Base-by-base conservation (phyloP, 2,329 filamentous ascomycete species). In the Aureobasidium sp. region DNA sequence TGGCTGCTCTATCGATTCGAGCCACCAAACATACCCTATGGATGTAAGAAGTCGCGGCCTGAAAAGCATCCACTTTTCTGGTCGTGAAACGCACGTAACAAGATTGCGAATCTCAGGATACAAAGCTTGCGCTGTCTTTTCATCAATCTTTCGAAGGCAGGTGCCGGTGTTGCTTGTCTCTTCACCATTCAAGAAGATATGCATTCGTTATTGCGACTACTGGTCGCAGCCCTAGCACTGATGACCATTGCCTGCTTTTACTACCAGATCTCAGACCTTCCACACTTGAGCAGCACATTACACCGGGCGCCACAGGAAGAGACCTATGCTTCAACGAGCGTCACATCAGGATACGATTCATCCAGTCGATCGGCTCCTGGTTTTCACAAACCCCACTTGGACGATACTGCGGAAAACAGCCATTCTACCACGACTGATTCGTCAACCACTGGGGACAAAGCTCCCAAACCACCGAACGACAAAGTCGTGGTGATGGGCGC, bases 401-500 rank as follows among this genome's bases (percentile, higher is more conserved):
- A 1, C 3, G 39, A 34, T 17, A 7, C 9, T 5, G 5, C n/a
- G 5, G 37, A 42, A 44, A 15, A 2, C 37, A 32, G 8, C 7
- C 17, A 29, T 39, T 17, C 37, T 12, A 12, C 15, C 23, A 23
- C 15, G n/a, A 37, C 4, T 10, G 39, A 34, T 5, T 2, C 17
- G 3, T 29, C 20, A 8, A 20, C 20, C 17, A n/a, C 29, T 23
- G 27, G 10, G 13, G 15, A 55, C 17, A 32, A 12, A 1, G 20
- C 13, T n/a, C 2, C 10, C 3, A 20, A 12, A 20, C 10, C 15
- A 37, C 41, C 29, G 5, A 58, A 37, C 32, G 55, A 58, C 55
- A 58, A 58, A 15, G 42, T 26, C 5, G 76, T 72, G 9, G 69
- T 72, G 12, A 77, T 80, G 73, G 78, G 78, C 12, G 76, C 71